Conservation (phyloP, 345 rosid genomes). For the Alliaria petiolata region DNA sequence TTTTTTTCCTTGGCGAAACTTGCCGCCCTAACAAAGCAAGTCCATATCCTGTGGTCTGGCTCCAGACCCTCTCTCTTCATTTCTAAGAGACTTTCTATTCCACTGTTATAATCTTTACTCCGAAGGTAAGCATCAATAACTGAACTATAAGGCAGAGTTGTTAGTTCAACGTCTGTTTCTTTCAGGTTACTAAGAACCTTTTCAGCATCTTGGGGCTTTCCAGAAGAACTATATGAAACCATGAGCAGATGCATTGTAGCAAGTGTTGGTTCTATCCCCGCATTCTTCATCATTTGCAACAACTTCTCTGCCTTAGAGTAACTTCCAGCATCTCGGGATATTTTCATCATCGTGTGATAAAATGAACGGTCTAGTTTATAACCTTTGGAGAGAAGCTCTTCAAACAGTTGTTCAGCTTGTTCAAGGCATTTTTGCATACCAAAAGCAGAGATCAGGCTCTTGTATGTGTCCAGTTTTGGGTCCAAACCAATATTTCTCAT, state of each 20-base stretch:
- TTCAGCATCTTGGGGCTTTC: constrained; percentile 87
- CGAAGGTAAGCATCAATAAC: constrained; percentile 86
- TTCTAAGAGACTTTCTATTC: constrained; percentile 66
- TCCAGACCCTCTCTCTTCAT: constrained; percentile 77
- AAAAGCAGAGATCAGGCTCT: constrained; percentile 88
- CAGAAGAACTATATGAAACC: constrained; percentile 86
- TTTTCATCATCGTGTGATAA: constrained; percentile 91
- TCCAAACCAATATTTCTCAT: constrained; percentile 70
- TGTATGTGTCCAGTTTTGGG: constrained; percentile 80
- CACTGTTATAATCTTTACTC: constrained; percentile 62
- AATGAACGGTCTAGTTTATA: constrained; percentile 82
- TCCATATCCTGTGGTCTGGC: constrained; percentile 92
- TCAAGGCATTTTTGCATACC: constrained; percentile 65
- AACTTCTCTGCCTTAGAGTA: constrained; percentile 74
- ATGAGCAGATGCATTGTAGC: constrained; percentile 97
- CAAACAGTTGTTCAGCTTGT: constrained; percentile 80
- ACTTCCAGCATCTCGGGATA: constrained; percentile 65
- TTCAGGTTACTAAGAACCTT: constrained; percentile 67
- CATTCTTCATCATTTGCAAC: constrained; percentile 66
- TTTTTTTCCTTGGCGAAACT: constrained; percentile 51
- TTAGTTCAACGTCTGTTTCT: constrained; percentile 57
- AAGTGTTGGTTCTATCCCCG: constrained; percentile 71
- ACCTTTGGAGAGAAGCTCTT: constrained; percentile 59
- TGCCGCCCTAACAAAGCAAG: constrained; percentile 89
- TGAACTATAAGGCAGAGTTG: constrained; percentile 74